Conservation (phyloP, 1,284 basidiomycete genomes). For the Ganoderma meredithae region DNA sequence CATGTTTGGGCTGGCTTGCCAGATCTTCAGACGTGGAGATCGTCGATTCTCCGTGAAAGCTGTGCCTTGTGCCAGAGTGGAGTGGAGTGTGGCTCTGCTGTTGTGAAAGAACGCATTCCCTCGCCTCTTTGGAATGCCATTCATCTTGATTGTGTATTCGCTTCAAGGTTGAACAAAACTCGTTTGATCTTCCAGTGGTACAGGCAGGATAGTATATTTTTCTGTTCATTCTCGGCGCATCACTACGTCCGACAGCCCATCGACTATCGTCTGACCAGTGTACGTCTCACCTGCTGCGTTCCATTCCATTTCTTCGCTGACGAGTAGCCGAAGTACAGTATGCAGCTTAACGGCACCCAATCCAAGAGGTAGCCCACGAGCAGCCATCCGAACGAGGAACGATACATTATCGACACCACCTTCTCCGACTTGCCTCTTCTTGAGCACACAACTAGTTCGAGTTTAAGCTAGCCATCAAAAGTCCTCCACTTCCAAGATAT, state of each 20-base stretch:
- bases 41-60: neutral
- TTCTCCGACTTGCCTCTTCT: slow-evolving; percentile 22
- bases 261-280: neutral
- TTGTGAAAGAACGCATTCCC: neutral
- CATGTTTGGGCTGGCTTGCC: neutral
- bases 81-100: neutral
- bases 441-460: slow-evolving; percentile 24
- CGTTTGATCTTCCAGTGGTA: neutral
- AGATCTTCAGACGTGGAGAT: neutral
- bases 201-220: neutral
- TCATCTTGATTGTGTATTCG: neutral
- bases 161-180: neutral
- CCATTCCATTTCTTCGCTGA: neutral
- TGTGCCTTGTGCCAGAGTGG: neutral
- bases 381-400: neutral
- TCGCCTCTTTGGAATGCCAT: neutral
- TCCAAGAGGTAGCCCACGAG: neutral
- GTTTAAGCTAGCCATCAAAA: slow-evolving; percentile 28
- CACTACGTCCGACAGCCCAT: neutral
- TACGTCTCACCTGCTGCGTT: neutral
- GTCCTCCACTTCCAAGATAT: slow-evolving; percentile 20
- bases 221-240: neutral
- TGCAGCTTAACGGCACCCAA: neutral
- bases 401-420: neutral
- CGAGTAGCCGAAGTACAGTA: neutral